phyloP scores from a whole-genome alignment of 169 alveolate genomes.

The Plasmodium vinckei region DNA sequence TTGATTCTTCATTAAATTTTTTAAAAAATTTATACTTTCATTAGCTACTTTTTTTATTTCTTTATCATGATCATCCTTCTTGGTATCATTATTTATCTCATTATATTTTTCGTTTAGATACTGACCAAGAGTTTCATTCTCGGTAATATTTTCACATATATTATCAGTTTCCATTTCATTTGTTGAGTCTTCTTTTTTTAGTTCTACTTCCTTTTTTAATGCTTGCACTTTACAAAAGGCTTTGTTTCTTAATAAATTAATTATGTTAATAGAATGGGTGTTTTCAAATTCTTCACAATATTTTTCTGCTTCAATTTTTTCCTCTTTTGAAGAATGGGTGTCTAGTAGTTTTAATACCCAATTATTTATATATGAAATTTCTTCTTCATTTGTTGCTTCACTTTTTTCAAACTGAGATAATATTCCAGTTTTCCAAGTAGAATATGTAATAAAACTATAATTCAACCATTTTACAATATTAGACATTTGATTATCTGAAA shows the following conservation, averaged over 20 bases:
- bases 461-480: conserved; percentile 71
- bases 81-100: neutral
- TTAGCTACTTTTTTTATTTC: conserved; percentile 68
- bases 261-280: conserved; percentile 59
- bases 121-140: neutral
- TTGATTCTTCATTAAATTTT: conserved; percentile 75
- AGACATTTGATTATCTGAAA: conserved; percentile 68
- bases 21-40: conserved; percentile 67
- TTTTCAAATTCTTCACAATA: conserved; percentile 70
- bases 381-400: conserved; percentile 62
- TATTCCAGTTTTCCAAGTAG: conserved; percentile 66
- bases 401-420: conserved; percentile 70
- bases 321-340: conserved; percentile 64
- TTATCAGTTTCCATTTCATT: neutral
- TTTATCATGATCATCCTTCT: neutral
- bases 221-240: conserved; percentile 75
- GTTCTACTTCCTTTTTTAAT: conserved; percentile 58
- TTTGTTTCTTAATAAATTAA: conserved; percentile 62
- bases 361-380: conserved; percentile 62
- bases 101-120: too few relatives aligned
- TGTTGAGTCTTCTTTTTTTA: neutral
- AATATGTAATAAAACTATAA: conserved; percentile 31
- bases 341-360: conserved; percentile 69
- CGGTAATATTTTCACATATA: neutral
- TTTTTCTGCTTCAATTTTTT: conserved; percentile 56